Conservation (phyloP, 805 yeast species). For the Kluyveromyces starmeri region DNA sequence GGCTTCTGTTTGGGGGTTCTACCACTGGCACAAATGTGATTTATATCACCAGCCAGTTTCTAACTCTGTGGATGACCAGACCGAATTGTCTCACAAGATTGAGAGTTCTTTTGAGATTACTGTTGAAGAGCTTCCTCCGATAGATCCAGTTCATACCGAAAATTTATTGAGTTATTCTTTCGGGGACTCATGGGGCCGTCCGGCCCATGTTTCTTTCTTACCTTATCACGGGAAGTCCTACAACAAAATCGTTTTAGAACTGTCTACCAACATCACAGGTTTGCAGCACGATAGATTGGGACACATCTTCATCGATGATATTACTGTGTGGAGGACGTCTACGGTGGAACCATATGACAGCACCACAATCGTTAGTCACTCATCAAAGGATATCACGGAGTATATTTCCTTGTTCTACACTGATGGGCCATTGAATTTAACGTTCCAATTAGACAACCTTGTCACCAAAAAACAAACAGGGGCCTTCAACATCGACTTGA, state of each 20-base stretch:
- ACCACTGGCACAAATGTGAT: too few species aligned
- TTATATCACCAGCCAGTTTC: too few species aligned
- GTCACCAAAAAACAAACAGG: constrained; percentile 50
- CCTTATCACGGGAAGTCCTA: constrained; percentile 40
- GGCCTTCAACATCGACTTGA: constrained; percentile 43
- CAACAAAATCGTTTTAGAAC: constrained; percentile 44
- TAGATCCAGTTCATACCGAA: constrained; percentile 32
- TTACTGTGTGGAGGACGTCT: constrained; percentile 75
- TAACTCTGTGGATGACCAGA: constrained; percentile 1
- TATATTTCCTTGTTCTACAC: constrained; percentile 41
- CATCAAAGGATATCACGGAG: constrained; percentile 55
- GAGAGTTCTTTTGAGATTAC: constrained; percentile 10
- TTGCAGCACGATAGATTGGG: constrained; percentile 60
- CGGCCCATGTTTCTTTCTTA: constrained; percentile 34
- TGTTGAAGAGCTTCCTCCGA: constrained; percentile 11
- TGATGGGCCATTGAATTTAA: constrained; percentile 30
- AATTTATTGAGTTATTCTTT: constrained; percentile 39
- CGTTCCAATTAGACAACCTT: constrained; percentile 60
- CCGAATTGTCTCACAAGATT: neutral
- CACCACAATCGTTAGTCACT: constrained; percentile 38
- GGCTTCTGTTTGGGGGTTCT: too few species aligned
- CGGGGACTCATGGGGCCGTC: constrained; percentile 54
- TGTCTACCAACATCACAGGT: constrained; percentile 46
- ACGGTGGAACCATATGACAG: constrained; percentile 67
- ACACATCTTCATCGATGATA: constrained; percentile 51